These are phyloP conservation scores for Naegleria lovaniensis DNA, from an alignment of 208 protist species.

Conservation along the genomic window DNA sequence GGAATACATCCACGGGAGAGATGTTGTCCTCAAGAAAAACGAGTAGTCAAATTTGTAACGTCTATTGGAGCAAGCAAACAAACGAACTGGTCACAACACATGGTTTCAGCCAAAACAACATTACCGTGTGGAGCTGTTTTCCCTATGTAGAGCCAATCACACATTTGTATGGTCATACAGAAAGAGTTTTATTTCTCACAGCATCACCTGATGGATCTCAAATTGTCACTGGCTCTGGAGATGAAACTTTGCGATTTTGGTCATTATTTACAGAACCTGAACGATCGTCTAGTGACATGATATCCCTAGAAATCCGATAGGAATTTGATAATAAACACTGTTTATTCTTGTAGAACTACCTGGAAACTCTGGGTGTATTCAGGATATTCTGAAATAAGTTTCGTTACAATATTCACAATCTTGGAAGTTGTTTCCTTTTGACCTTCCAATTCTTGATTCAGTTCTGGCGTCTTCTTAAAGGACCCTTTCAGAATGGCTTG, in stretches of 20 bases:
- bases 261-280: not conserved
- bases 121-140: slow-evolving; percentile 17
- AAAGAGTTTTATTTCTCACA: not conserved
- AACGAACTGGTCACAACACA: slow-evolving; percentile 33
- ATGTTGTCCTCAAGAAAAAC: not conserved
- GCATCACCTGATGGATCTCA: not conserved
- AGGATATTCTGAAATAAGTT: not conserved
- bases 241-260: not conserved
- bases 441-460: not conserved
- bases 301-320: not conserved
- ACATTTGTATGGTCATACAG: not conserved
- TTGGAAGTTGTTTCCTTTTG: not conserved
- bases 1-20: slow-evolving; percentile 66
- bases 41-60: slow-evolving; percentile 28
- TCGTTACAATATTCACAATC: not conserved
- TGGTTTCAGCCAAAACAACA: slow-evolving; percentile 27
- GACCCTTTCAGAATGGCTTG: not conserved
- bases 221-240: slow-evolving; percentile 4
- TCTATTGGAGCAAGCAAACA: slow-evolving; percentile 25
- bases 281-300: not conserved
- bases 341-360: not conserved
- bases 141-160: not conserved
- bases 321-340: not conserved
- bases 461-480: not conserved
- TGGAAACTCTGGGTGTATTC: not conserved